Evolutionary conservation across 148 eudicot genomes (phyloP).

Genomic region (Talinum fruticosum): DNA sequence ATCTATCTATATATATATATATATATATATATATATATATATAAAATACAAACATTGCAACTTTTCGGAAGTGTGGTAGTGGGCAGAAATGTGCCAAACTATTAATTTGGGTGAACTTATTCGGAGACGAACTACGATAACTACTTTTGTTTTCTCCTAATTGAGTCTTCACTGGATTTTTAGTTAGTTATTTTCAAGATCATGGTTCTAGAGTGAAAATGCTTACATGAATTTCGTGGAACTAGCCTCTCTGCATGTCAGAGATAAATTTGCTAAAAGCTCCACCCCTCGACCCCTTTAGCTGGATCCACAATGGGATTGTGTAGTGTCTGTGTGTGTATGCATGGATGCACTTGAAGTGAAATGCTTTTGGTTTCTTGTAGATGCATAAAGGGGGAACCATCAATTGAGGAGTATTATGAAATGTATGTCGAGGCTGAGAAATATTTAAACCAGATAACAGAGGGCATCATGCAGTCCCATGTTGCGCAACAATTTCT

Average conservation of each 20-base stretch:
- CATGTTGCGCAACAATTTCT: constrained; percentile 62
- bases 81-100: not conserved
- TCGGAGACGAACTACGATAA: not conserved
- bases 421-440: constrained; percentile 70
- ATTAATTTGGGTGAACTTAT: not conserved
- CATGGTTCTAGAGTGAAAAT: not conserved
- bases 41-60: too few species aligned
- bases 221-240: not conserved
- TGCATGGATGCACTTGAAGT: not conserved
- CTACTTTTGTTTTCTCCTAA: not conserved
- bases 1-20: too few species aligned
- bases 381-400: constrained; percentile 96
- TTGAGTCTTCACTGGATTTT: not conserved
- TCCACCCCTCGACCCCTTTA: not conserved
- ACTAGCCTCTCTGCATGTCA: not conserved
- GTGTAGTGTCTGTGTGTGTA: not conserved
- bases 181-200: not conserved
- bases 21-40: too few species aligned
- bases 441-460: constrained; percentile 50
- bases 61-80: not conserved
- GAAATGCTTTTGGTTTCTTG: constrained; percentile 23
- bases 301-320: not conserved
- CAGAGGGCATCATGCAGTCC: constrained; percentile 79
- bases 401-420: constrained; percentile 88
- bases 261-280: not conserved